Conservation (phyloP, 139 green algal species). For the Coelastrella sp. region DNA sequence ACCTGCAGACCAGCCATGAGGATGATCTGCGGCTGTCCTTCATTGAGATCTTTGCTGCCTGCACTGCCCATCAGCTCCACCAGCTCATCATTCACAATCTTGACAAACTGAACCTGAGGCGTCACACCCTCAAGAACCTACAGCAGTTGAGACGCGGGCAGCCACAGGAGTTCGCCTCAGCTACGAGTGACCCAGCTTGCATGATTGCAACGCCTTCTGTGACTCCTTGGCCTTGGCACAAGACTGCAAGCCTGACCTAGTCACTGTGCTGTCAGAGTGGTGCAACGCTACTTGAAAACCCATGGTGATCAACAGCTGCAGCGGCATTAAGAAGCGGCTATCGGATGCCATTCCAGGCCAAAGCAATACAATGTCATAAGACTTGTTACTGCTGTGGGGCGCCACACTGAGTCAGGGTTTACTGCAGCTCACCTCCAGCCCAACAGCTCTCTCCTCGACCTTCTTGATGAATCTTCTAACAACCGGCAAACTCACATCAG, state of each 20-base stretch:
- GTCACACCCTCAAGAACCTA: slow-evolving; percentile 89
- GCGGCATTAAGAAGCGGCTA: no score
- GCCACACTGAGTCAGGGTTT: not conserved
- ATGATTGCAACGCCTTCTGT: not conserved
- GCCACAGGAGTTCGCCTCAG: not conserved
- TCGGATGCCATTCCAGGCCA: no score
- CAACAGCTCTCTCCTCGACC: slow-evolving; percentile 90
- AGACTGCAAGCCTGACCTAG: no score
- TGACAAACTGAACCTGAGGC: slow-evolving; percentile 95
- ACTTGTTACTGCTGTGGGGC: no score
- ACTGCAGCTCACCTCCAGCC: slow-evolving; percentile 68
- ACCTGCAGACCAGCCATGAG: slow-evolving; percentile 89
- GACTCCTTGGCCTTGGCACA: not conserved
- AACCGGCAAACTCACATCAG: slow-evolving; percentile 95
- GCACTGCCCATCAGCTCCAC: slow-evolving; percentile 91
- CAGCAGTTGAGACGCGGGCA: slow-evolving; percentile 10
- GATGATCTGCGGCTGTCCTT: slow-evolving; percentile 73
- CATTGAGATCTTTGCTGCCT: slow-evolving; percentile 77
- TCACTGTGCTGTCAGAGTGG: no score
- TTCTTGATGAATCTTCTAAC: slow-evolving; percentile 93
- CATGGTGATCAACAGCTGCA: no score
- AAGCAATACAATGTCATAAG: no score
- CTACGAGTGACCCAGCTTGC: not conserved
- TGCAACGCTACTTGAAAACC: no score
- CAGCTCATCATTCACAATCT: slow-evolving; percentile 95